Conservation (phyloP, 805 yeast genomes). For the Ogataea pignaliae region DNA sequence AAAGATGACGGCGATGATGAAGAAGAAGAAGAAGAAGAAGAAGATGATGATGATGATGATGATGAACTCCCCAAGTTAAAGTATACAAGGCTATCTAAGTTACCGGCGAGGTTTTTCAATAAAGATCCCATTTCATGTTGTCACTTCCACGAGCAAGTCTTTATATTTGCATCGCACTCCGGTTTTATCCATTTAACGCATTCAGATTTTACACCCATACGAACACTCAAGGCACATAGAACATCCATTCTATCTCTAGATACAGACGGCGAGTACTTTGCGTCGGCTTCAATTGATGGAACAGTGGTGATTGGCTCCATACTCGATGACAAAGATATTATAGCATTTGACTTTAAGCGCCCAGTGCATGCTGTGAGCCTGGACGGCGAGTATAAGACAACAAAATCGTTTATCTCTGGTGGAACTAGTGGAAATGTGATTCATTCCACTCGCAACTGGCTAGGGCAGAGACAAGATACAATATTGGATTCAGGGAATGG, state of each 20-base stretch:
- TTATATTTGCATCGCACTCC: conserved; percentile 85
- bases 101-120: conserved; percentile 67
- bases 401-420: conserved; percentile 74
- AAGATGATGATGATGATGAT: conserved; percentile 41
- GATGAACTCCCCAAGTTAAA: conserved; percentile 69
- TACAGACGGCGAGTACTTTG: conserved; percentile 70
- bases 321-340: conserved; percentile 54
- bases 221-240: conserved; percentile 79
- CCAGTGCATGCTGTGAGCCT: conserved; percentile 86
- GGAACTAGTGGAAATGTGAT: conserved; percentile 85
- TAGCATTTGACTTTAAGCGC: conserved; percentile 76
- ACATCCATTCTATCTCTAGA: conserved; percentile 76
- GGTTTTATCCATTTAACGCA: conserved; percentile 71
- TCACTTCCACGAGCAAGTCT: conserved; percentile 51
- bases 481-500: conserved; percentile 57
- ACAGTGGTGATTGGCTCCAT: conserved; percentile 79
- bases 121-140: conserved; percentile 78
- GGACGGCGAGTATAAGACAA: conserved; percentile 59
- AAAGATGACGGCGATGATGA: conserved; percentile 24
- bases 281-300: conserved; percentile 93
- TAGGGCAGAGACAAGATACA: conserved; percentile 74
- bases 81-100: conserved; percentile 61
- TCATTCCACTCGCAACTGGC: conserved; percentile 76
- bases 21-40: conserved; percentile 33
- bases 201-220: conserved; percentile 53